Base-by-base conservation (phyloP, 1,284 basidiomycete genomes). In the Austroboletus novae-zelandiae region DNA sequence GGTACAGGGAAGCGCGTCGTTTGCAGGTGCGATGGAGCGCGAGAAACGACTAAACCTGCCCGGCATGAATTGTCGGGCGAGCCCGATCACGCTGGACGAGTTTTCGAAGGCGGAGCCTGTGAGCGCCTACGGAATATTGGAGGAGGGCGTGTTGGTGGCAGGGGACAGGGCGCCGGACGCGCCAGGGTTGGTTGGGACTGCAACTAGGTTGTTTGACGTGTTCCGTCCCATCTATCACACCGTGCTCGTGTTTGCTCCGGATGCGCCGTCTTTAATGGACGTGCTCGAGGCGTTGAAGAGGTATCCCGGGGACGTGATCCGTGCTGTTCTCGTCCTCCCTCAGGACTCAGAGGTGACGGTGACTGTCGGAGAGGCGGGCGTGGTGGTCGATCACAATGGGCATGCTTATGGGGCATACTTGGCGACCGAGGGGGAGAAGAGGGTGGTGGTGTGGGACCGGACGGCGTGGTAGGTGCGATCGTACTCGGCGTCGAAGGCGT, bases 401-500 rank as follows among this genome's bases (percentile, higher is more conserved):
- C 51, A 67, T 17, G 61, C 59, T 15, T 59, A 64, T 31, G 39
- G 43, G 6, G 64, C 37, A 6, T 64, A 66, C 39, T 25, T 65
- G 29, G 50, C 44, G 3, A 50, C 25, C 20, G 36, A 45, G 4
- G 60, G 55, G 15, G 52, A 56, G 34, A 52, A 10, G 14, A 57
- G 43, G 35, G 48, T 61, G 9, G 59, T 62, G 1, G 57, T 67
- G 63, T 74, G 4, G 60, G 73, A 9, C 74, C 74, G 1, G 74
- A 75, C 50, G 70, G 70, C 3, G 63, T 69, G 1, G 55, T 69
- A 5, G 74, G 73, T 15, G 73, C 65, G 0, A 57, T 73, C 3
- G 62, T 70, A 15, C 54, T 43, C 0, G 64, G 63, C 1, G 52
- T 45, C 3, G 60, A 62, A 18, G 71, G 71, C 1, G 30, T 73